These are phyloP conservation scores for Heteromeles arbutifolia DNA, from an alignment of 306 rosid genomes.

Conservation along the genomic window DNA sequence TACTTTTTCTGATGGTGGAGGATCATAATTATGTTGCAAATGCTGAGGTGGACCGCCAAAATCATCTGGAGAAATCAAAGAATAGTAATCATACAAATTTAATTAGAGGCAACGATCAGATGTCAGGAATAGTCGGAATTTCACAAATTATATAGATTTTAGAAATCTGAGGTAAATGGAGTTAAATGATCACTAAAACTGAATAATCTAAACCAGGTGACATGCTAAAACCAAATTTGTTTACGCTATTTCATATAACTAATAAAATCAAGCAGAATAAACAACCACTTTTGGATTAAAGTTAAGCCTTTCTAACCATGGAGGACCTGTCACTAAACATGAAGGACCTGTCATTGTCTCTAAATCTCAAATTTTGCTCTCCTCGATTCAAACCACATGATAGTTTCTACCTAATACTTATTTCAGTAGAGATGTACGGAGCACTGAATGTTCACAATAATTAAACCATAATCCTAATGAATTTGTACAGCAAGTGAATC, in stretches of 20 bases:
- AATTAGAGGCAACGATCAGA: neutral
- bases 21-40: constrained; percentile 17
- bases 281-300: too few species aligned
- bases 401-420: too few species aligned
- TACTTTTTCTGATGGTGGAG: constrained; percentile 11
- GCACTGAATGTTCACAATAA: too few species aligned
- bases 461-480: too few species aligned
- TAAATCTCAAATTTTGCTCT: too few species aligned
- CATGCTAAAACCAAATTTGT: neutral
- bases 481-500: too few species aligned
- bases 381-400: too few species aligned
- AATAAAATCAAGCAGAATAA: neutral
- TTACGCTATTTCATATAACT: neutral
- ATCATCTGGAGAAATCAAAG: constrained; percentile 29
- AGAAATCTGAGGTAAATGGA: neutral
- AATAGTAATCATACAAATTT: neutral
- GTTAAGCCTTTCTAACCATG: too few species aligned
- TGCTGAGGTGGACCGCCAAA: constrained; percentile 25
- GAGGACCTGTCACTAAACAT: too few species aligned
- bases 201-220: neutral
- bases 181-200: neutral
- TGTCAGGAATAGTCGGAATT: neutral
- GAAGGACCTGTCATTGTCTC: too few species aligned
- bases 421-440: too few species aligned
- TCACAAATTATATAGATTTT: neutral